Conservation (phyloP, 179 eudicot species). For the Vitellaria paradoxa region DNA sequence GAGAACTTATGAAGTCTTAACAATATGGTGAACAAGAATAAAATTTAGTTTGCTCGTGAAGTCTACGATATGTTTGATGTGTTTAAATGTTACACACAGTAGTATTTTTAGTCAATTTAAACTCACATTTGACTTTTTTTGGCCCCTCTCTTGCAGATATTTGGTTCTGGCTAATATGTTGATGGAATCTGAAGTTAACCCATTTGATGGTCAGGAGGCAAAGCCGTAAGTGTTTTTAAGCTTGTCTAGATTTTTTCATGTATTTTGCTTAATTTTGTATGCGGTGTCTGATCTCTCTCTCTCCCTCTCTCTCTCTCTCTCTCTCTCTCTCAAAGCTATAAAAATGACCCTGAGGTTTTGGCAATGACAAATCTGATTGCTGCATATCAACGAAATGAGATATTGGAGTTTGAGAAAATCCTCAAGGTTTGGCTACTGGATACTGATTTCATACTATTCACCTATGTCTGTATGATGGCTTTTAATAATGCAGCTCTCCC, state of each 20-base stretch:
- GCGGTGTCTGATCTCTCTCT: not conserved
- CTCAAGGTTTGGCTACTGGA: constrained; percentile 56
- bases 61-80: too few species aligned
- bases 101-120: not conserved
- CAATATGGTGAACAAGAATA: not conserved
- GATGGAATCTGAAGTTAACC: constrained; percentile 96
- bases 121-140: not conserved
- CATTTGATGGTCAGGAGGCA: constrained; percentile 99
- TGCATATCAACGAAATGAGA: constrained; percentile 94
- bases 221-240: constrained; percentile 68
- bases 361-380: constrained; percentile 98
- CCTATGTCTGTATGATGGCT: not conserved
- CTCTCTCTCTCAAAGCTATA: constrained; percentile 50
- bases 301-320: constrained; percentile 1
- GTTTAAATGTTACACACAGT: too few species aligned
- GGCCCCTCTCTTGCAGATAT: constrained; percentile 44
- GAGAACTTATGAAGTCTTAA: not conserved
- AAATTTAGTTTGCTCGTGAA: not conserved
- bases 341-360: constrained; percentile 94
- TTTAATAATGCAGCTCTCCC: not conserved
- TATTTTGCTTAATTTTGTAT: constrained; percentile 11
- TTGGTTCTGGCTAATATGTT: constrained; percentile 97
- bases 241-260: not conserved
- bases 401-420: constrained; percentile 93
- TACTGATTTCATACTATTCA: not conserved